A percentile compares a stretch with the other conserved stretches of the same genome.
phyloP scores from a whole-genome alignment of 106 monocot genomes.

The Phalaenopsis equestris region DNA sequence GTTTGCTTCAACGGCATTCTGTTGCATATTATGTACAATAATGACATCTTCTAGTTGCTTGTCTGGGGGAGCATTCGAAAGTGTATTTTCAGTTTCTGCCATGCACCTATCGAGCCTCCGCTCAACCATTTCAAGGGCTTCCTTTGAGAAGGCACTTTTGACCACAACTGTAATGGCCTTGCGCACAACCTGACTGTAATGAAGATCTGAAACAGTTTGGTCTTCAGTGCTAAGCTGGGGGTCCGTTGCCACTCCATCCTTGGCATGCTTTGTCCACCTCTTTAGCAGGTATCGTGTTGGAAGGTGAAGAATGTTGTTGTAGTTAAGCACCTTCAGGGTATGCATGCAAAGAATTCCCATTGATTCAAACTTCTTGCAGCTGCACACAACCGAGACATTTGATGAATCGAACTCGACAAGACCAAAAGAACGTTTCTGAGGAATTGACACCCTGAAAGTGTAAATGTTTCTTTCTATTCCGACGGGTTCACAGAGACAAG shows the following conservation, averaged over 20 bases:
- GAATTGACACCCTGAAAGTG: slow-evolving; percentile 28
- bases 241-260: slow-evolving; percentile 15
- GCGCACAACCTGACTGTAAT: slow-evolving; percentile 20
- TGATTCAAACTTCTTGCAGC: slow-evolving; percentile 46
- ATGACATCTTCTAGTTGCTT: slow-evolving; percentile 19
- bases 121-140: slow-evolving; percentile 26
- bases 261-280: slow-evolving; percentile 45
- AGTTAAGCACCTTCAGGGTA: slow-evolving; percentile 51
- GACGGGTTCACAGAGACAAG: slow-evolving; percentile 38
- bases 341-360: slow-evolving; percentile 59
- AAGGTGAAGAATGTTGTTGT: slow-evolving; percentile 47
- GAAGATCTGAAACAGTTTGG: slow-evolving; percentile 6
- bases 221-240: not conserved
- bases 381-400: slow-evolving; percentile 25
- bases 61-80: slow-evolving; percentile 11
- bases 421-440: slow-evolving; percentile 22
- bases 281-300: slow-evolving; percentile 37
- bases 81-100: slow-evolving; percentile 16
- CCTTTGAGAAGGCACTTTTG: slow-evolving; percentile 29
- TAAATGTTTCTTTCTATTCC: slow-evolving; percentile 21
- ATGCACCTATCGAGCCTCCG: slow-evolving; percentile 23
- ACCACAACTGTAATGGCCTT: slow-evolving; percentile 24
- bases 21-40: slow-evolving; percentile 13
- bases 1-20: slow-evolving; percentile 11
- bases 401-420: slow-evolving; percentile 30